These are phyloP conservation scores for Aspergillus thermomutatus DNA, from an alignment of 2,329 filamentous ascomycete genomes.

Conservation along the genomic window DNA sequence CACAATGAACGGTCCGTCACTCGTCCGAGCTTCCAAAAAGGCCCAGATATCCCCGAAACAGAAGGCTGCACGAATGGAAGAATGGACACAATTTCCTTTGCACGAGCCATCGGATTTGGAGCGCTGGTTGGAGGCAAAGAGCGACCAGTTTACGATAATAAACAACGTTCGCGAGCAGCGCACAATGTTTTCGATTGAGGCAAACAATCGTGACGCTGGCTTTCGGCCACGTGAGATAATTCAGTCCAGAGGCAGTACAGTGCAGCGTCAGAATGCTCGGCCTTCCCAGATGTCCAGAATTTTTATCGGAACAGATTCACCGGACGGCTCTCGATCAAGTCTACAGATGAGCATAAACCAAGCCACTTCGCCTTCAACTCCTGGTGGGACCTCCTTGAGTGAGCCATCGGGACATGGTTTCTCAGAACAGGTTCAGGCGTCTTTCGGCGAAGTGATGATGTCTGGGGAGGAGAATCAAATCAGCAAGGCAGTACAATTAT, in stretches of 20 bases:
- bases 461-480: background rate
- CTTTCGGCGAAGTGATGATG: background rate
- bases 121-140: constrained; percentile 3
- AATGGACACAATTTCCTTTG: constrained; percentile 4
- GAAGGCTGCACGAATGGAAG: background rate
- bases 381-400: background rate
- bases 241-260: background rate
- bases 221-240: background rate
- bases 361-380: background rate
- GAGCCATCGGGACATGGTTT: background rate
- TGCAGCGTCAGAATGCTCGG: background rate
- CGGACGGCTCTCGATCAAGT: too few relatives aligned
- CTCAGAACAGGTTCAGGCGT: too few relatives aligned
- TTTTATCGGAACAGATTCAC: background rate
- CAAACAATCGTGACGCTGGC: too few relatives aligned
- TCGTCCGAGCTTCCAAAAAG: background rate
- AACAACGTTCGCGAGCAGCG: background rate
- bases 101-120: background rate
- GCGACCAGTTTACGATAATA: background rate
- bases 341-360: background rate
- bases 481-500: background rate
- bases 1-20: background rate
- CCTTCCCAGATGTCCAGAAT: background rate
- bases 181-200: too few relatives aligned
- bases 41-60: background rate